Evolutionary conservation across 352 stramenopile species (phyloP).

Genomic region (Thraustochytrium striatum): DNA sequence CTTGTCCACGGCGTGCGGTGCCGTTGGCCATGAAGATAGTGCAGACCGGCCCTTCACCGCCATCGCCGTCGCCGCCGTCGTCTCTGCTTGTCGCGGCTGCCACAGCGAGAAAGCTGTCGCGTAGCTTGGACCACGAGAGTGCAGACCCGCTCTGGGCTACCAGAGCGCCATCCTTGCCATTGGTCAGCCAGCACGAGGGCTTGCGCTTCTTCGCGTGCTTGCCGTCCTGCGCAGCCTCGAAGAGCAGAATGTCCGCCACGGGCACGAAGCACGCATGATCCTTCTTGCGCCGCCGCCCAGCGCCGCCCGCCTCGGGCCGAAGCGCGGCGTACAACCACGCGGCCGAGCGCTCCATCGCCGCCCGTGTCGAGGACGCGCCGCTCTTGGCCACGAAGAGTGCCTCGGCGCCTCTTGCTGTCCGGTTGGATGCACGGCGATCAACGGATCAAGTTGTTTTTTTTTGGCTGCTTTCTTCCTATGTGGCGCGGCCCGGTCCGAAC

Average conservation of each 20-base stretch:
- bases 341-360: not conserved
- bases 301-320: no score
- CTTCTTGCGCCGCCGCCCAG: no score
- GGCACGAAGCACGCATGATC: constrained; percentile 15
- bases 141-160: not conserved
- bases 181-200: not conserved
- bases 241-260: constrained; percentile 18
- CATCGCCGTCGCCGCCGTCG: not conserved
- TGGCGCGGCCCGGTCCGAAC: no score
- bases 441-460: no score
- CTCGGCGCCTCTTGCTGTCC: no score
- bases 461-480: no score
- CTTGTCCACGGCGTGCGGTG: not conserved
- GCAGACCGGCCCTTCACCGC: not conserved
- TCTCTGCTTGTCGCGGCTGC: no score
- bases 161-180: not conserved
- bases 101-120: not conserved
- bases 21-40: not conserved
- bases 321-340: not conserved
- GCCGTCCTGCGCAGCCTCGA: not conserved
- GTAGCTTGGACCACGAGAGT: not conserved
- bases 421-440: no score
- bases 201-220: constrained; percentile 13
- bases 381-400: no score
- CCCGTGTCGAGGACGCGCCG: no score